Conservation (phyloP, 2,329 filamentous ascomycete genomes). For the Fonsecaea erecta region DNA sequence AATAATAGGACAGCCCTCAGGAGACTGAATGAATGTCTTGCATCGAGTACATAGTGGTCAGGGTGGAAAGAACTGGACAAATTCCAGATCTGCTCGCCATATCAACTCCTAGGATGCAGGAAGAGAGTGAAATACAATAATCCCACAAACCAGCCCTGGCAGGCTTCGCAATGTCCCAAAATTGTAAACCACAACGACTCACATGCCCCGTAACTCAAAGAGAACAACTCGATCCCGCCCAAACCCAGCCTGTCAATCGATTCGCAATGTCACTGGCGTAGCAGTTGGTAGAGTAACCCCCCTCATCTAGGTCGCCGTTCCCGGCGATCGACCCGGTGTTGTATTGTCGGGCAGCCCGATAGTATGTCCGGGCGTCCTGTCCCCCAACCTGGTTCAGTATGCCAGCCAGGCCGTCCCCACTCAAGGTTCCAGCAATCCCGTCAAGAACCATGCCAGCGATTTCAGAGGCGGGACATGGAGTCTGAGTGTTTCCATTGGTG, state of each 20-base stretch:
- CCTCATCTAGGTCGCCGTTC: constrained; percentile 24
- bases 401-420: constrained; percentile 26
- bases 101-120: neutral
- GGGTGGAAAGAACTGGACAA: neutral
- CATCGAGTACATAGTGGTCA: neutral
- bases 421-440: constrained; percentile 28
- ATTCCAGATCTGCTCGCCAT: neutral
- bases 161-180: neutral
- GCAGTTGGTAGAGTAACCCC: constrained; percentile 23
- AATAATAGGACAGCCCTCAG: neutral
- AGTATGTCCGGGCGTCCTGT: constrained; percentile 25
- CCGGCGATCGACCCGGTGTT: constrained; percentile 33
- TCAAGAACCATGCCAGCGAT: constrained; percentile 35
- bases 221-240: constrained; percentile 8
- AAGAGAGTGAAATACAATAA: no score
- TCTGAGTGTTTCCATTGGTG: constrained; percentile 34
- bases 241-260: constrained; percentile 31
- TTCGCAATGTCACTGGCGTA: constrained; percentile 34
- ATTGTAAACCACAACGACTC: neutral
- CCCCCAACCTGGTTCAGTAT: constrained; percentile 14
- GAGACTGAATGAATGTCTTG: neutral
- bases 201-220: neutral
- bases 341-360: constrained; percentile 29
- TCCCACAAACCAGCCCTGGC: no score
- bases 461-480: constrained; percentile 24